These are phyloP conservation scores for Talaromyces liani DNA, from an alignment of 495 filamentous ascomycete genomes.

Conservation along the genomic window DNA sequence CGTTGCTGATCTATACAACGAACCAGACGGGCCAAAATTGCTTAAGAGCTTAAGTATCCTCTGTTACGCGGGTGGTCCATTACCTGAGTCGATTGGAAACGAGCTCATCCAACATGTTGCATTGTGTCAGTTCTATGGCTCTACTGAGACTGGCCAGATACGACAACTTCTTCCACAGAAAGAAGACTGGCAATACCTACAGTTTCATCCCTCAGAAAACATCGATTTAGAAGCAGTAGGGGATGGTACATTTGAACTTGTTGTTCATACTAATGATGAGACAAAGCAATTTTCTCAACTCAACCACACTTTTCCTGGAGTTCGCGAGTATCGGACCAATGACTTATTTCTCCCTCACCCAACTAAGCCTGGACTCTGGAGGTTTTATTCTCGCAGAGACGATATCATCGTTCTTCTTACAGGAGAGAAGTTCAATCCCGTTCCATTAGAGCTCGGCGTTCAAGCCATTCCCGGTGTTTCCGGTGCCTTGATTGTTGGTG, in stretches of 20 bases:
- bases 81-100: constrained; percentile 13
- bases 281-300: constrained; percentile 15
- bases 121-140: constrained; percentile 17
- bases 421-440: constrained; percentile 57
- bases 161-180: constrained; percentile 9
- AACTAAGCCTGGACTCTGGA: constrained; percentile 39
- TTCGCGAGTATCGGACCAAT: constrained; percentile 16
- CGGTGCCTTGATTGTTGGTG: constrained; percentile 44
- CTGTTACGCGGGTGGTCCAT: constrained; percentile 18
- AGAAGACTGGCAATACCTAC: constrained; percentile 45
- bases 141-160: constrained; percentile 14
- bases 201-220: constrained; percentile 38
- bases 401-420: constrained; percentile 58
- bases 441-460: constrained; percentile 43
- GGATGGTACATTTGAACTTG: constrained; percentile 39
- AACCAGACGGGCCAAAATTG: constrained; percentile 12
- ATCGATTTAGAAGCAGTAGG: constrained; percentile 33
- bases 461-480: constrained; percentile 34
- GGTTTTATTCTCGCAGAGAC: constrained; percentile 44
- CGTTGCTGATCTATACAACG: constrained; percentile 14
- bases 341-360: constrained; percentile 14
- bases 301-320: constrained; percentile 25
- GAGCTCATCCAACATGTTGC: constrained; percentile 12
- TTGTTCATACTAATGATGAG: constrained; percentile 12
- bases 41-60: constrained; percentile 13